Evolutionary conservation across 805 yeast species (phyloP).

Genomic region (Yamadazyma sp.): DNA sequence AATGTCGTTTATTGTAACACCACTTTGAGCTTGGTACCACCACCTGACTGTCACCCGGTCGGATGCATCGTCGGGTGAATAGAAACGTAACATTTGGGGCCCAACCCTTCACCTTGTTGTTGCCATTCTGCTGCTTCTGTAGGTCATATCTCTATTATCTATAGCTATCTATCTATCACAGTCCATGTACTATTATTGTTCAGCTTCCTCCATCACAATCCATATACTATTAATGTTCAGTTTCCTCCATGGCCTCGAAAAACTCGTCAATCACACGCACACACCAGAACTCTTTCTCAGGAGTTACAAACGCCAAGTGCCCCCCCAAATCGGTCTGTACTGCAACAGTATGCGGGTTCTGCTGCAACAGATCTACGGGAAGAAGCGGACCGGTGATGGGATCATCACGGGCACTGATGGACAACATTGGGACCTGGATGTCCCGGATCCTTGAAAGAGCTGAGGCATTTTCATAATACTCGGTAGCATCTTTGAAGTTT

Average conservation of each 20-base stretch:
- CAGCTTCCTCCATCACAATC: neutral
- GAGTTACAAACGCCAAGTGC: constrained; percentile 76
- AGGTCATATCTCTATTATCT: no score
- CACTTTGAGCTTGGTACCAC: no score
- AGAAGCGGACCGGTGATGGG: constrained; percentile 63
- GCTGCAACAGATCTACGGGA: constrained; percentile 50
- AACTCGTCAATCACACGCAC: constrained; percentile 38
- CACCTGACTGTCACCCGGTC: no score
- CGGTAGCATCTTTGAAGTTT: constrained; percentile 61
- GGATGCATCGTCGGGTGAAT: no score
- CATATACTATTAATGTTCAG: neutral
- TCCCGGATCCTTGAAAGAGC: constrained; percentile 51
- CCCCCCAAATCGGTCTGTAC: constrained; percentile 72
- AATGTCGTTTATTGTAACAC: no score
- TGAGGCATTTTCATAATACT: constrained; percentile 66
- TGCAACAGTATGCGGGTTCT: constrained; percentile 60
- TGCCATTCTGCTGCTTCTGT: no score
- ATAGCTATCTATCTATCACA: no score
- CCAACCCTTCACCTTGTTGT: no score
- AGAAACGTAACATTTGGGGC: no score
- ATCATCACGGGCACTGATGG: constrained; percentile 69
- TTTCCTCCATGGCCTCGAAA: constrained; percentile 19
- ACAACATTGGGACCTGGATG: constrained; percentile 62
- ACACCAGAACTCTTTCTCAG: constrained; percentile 64
- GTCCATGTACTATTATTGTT: no score